Evolutionary conservation across 163 green algal species (phyloP).

Genomic region (Chlorella variabilis): DNA sequence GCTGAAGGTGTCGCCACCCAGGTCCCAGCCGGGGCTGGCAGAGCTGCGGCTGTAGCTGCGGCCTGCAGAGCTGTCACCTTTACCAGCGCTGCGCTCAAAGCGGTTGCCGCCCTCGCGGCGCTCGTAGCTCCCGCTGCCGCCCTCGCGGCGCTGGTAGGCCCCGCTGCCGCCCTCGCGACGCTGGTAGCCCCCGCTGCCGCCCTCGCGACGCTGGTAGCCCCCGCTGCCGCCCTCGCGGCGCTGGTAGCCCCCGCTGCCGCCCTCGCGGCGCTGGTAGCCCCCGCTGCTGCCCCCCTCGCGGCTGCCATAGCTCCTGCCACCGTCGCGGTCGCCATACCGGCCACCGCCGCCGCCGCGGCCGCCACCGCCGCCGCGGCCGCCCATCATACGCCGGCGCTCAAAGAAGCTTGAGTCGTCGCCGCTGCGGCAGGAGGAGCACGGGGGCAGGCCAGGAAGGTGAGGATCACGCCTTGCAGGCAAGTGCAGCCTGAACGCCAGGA

Average conservation of each 20-base stretch:
- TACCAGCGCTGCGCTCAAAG: conserved; percentile 12
- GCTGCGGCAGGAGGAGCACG: conserved; percentile 30
- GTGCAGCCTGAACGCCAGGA: no score
- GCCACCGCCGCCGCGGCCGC: conserved; percentile 8
- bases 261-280: neutral
- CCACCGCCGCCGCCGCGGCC: conserved; percentile 13
- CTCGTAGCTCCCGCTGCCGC: neutral
- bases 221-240: conserved; percentile 16
- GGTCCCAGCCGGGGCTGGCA: conserved; percentile 10
- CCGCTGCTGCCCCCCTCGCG: conserved; percentile 10
- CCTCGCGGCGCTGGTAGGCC: no score
- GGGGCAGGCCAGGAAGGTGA: no score
- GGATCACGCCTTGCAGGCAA: no score
- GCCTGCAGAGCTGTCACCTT: neutral
- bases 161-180: no score
- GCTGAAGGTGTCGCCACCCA: conserved; percentile 12
- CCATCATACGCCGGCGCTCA: conserved; percentile 29
- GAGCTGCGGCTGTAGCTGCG: conserved; percentile 34
- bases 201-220: neutral
- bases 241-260: neutral
- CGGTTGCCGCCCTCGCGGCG: neutral
- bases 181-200: neutral
- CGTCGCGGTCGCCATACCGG: neutral
- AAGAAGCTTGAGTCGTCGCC: conserved; percentile 11
- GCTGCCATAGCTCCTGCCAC: conserved; percentile 3